phyloP scores from a whole-genome alignment of 2,329 filamentous ascomycete genomes.

The Apiospora koreana region DNA sequence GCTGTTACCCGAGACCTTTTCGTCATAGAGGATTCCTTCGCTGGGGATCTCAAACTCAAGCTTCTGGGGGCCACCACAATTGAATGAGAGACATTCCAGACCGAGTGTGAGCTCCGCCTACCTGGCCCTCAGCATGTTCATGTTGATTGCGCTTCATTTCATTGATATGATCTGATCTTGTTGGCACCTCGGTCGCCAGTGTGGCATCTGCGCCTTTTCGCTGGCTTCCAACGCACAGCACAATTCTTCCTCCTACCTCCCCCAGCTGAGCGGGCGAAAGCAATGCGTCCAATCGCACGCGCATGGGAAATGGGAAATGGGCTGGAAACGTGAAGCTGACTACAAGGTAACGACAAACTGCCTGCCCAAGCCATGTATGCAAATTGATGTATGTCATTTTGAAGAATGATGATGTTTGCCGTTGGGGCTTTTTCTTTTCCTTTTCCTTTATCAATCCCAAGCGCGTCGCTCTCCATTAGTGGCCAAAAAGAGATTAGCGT shows the following conservation, averaged over 20 bases:
- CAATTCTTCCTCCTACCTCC: not conserved
- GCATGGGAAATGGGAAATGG: no score
- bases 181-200: not conserved
- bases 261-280: not conserved
- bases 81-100: not conserved
- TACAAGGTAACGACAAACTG: not conserved
- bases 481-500: not conserved
- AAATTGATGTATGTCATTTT: not conserved
- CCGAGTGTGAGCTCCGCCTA: not conserved
- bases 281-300: not conserved
- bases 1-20: not conserved
- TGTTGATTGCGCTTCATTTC: not conserved
- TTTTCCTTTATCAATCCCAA: constrained; percentile 1
- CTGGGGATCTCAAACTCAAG: not conserved
- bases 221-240: constrained; percentile 1
- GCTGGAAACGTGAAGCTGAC: no score
- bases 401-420: not conserved
- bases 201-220: not conserved
- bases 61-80: not conserved
- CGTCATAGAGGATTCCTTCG: not conserved
- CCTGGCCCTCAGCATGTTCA: not conserved
- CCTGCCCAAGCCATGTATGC: not conserved
- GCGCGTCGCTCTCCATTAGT: not conserved
- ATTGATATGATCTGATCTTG: not conserved
- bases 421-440: constrained; percentile 6